Base-by-base conservation (phyloP, 768 basidiomycete genomes). In the Suillus subaureus region DNA sequence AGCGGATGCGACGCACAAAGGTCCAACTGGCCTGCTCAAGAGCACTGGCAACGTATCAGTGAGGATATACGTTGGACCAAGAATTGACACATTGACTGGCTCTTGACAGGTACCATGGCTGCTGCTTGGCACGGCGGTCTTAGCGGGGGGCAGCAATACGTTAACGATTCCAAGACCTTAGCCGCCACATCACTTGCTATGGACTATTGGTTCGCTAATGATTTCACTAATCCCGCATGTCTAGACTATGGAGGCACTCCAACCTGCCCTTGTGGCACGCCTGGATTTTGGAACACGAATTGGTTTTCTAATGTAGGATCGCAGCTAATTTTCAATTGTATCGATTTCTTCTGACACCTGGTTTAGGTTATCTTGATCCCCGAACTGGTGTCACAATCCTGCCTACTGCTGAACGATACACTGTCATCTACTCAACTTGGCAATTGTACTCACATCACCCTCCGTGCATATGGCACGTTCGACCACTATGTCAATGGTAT, bases 1-100 rank as follows among this genome's bases (percentile, higher is more conserved):
- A 80, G 86, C 23, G 89, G 89, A 9, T 91, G 89, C 64, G 70
- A 74, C 45, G 90, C 87, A 7, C 83, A 82, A 63, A 80, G 86
- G 21, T 89, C 89, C 6, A 91, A 89, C 67, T 91, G 90, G 89
- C 89, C 88, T 13, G 88, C 89, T 16, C 80, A 86, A 72, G 72
- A 66, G 2, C 88, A 90, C 68, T 89, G 87, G 86, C 73, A 75
- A 47, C 81, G 86, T 35, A 80, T 85, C 47, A 74, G 87, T 87
- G 68, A 51, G 80, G 72, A 45, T 4, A 16, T 47, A 12, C 31
- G 21, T 28, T 60, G 37, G 55, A 28, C 21, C 18, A 61, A 52
- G 11, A 23, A 26, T 40, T 43, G 9, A 26, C 51, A 26, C 40
- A 35, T 42, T 35, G 21, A 66, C 61, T 7, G 61, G 62, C 11